phyloP scores from a whole-genome alignment of 768 basidiomycete species.

The Galerina marginata region DNA sequence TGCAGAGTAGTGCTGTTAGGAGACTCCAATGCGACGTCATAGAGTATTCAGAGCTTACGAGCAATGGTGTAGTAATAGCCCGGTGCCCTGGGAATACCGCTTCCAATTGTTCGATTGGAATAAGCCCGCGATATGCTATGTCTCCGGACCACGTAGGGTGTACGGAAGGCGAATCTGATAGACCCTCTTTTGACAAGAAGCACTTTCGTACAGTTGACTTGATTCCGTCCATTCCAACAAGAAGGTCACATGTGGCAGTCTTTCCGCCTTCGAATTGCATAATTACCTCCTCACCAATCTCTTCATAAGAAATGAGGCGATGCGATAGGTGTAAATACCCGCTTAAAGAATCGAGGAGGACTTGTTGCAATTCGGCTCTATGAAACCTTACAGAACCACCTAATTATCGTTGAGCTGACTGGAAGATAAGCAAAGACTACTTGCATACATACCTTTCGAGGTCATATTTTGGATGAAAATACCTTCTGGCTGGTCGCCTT shows the following conservation, averaged over 20 bases:
- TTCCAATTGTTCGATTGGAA: constrained; percentile 32
- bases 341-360: constrained; percentile 34
- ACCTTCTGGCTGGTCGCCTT: constrained; percentile 39
- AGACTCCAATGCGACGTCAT: background rate
- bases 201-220: constrained; percentile 35
- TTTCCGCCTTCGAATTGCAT: constrained; percentile 45
- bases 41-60: background rate
- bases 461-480: constrained; percentile 28
- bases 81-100: constrained; percentile 16
- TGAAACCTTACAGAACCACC: constrained; percentile 38
- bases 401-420: constrained; percentile 6
- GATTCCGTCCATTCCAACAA: constrained; percentile 51
- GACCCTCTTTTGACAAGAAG: constrained; percentile 20
- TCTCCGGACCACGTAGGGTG: constrained; percentile 46
- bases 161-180: constrained; percentile 21
- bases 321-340: constrained; percentile 41
- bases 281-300: constrained; percentile 27
- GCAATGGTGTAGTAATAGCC: background rate
- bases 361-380: constrained; percentile 41
- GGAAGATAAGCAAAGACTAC: background rate
- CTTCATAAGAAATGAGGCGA: constrained; percentile 36
- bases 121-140: constrained; percentile 42
- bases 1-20: background rate
- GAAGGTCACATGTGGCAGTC: constrained; percentile 39
- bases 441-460: constrained; percentile 24